Evolutionary conservation across 1,139 yeast genomes (phyloP).

Genomic region (Yamadazyma dendronema): DNA sequence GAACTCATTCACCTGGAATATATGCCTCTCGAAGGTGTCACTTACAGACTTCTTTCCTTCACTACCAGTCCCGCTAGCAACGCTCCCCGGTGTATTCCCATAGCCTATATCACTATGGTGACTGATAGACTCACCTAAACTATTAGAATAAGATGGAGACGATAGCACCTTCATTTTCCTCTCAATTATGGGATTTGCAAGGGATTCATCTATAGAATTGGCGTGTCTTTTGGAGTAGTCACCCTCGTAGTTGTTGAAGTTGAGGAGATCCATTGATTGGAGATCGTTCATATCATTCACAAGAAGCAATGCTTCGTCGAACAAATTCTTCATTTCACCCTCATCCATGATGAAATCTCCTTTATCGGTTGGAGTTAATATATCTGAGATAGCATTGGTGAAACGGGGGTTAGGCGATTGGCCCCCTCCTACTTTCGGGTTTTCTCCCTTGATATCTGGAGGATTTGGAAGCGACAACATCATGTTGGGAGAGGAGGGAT

Average conservation of each 20-base stretch:
- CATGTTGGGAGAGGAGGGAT: conserved; percentile 1
- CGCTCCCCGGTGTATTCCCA: no score
- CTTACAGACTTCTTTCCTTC: conserved; percentile 5
- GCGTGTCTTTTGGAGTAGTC: background rate
- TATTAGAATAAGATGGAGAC: background rate
- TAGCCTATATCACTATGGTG: background rate
- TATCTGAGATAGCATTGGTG: conserved; percentile 30
- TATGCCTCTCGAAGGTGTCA: conserved; percentile 17
- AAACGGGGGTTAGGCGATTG: conserved; percentile 3
- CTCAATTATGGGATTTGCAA: conserved; percentile 5
- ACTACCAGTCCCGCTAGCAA: background rate
- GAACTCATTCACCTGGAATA: conserved; percentile 19
- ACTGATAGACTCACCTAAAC: background rate
- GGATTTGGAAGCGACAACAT: background rate
- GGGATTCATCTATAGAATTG: background rate
- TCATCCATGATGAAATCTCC: conserved; percentile 9
- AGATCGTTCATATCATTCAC: conserved; percentile 51
- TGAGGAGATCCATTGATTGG: conserved; percentile 23
- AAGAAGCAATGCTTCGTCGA: conserved; percentile 50
- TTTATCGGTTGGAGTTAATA: conserved; percentile 20
- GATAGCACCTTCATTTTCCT: conserved; percentile 3
- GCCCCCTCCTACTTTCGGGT: background rate
- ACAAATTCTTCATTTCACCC: conserved; percentile 23
- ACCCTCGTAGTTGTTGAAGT: conserved; percentile 5
- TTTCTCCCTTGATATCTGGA: background rate